Evolutionary conservation across 163 green algal genomes (phyloP), one percentile per base, ranked within the genome.

Genomic region (Chloroidium sp.): DNA sequence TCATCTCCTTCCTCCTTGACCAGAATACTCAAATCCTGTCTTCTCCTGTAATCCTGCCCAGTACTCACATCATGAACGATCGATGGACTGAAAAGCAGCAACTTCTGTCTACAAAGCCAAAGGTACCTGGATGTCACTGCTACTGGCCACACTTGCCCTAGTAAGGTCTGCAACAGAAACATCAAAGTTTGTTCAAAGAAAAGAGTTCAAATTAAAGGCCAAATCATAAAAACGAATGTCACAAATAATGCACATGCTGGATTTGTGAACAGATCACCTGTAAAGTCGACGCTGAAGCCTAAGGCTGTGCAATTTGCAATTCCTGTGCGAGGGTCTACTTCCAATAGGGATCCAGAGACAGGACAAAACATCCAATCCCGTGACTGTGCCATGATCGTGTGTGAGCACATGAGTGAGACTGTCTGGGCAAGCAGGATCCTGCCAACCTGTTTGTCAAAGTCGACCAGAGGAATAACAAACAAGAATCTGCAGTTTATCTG

Each of bases 11-110:
- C 82, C 36, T 85, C 85, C 67, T 93, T 92, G 13, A 95, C 88
- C 64, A 97, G 82, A 10, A 87, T 88, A 62, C 95, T 90, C 79
- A 97, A 82, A n/a, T 91, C 89, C 78, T 87, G 94, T 1, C 84
- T 81, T 59, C 88, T 84, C 36, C 86, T 78, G 76, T 92, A 95
- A 12, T 90, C 90, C 86, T 94, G 87, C 64, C 64, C 64, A 72
- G 64, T 6, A 10, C 64, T n/a, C 6, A 10, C 64, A 72, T 72
- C 64, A 72, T 6, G 64, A 10, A 6, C 6, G 64, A 10, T 72
- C 64, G 8, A 10, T 10, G 6, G 64, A 10, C 6, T 72, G 64
- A 72, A 6, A 72, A 72, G 64, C 64, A 72, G 64, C 64, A 72
- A 72, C 6, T 10, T n/a, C 8, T 6, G 64, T 10, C 6, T n/a